A percentile compares a stretch with the other conserved stretches of the same genome.
Conservation (phyloP, 495 filamentous ascomycete genomes). For the Hypoxylon fuscum region DNA sequence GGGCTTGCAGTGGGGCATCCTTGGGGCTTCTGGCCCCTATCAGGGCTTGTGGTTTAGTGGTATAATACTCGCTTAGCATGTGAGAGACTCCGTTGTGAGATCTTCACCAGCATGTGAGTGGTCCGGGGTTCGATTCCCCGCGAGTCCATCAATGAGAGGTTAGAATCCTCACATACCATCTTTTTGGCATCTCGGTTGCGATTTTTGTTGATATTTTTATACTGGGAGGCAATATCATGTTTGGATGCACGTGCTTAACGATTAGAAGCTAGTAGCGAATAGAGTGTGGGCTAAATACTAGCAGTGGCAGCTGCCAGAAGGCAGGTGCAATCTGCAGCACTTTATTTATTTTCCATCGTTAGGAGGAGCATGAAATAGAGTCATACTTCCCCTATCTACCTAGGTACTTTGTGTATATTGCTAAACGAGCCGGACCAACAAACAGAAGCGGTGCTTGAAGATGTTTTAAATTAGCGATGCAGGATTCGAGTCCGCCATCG, state of each 20-base stretch:
- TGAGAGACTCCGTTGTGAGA: too few species aligned
- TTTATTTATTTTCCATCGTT: neutral
- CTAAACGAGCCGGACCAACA: too few species aligned
- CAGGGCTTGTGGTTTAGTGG: too few species aligned
- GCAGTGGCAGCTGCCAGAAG: too few species aligned
- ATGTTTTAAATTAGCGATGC: neutral
- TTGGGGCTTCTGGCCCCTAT: conserved; percentile 42
- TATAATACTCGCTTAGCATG: too few species aligned
- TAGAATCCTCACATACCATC: conserved; percentile 30
- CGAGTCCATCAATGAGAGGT: conserved; percentile 45
- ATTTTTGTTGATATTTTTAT: conserved; percentile 9
- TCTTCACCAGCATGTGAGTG: conserved; percentile 54
- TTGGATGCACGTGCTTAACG: neutral
- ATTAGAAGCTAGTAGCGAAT: neutral
- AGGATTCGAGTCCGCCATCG: neutral
- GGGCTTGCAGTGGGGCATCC: conserved; percentile 12
- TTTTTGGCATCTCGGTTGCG: conserved; percentile 23
- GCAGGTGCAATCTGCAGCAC: too few species aligned
- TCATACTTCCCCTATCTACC: too few species aligned
- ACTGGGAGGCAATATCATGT: conserved; percentile 12
- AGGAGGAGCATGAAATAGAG: too few species aligned
- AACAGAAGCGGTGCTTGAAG: too few species aligned
- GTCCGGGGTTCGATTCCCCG: conserved; percentile 66
- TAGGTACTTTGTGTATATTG: too few species aligned
- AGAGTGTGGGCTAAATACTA: too few species aligned